phyloP scores from a whole-genome alignment of 345 rosid species.

The Citrus australasica region DNA sequence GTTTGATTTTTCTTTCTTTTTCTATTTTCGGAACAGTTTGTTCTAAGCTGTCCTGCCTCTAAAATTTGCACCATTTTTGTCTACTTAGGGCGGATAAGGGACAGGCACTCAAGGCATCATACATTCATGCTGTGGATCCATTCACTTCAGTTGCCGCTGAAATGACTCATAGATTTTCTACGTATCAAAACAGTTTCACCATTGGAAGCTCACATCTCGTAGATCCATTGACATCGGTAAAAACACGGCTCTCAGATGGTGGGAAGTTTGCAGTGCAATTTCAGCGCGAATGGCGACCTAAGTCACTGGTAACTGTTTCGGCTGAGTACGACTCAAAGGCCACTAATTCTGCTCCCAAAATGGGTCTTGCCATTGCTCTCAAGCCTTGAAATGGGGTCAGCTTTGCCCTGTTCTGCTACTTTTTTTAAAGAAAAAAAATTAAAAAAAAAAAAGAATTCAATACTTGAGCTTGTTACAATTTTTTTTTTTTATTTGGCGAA shows the following conservation, averaged over 20 bases:
- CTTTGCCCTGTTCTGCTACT: not conserved
- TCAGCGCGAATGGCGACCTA: constrained; percentile 82
- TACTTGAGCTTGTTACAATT: not conserved
- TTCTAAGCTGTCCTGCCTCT: not conserved
- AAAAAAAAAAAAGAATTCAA: not conserved
- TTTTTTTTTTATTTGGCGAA: constrained; percentile 3
- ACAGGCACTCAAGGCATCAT: constrained; percentile 64
- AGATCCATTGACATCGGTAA: constrained; percentile 54
- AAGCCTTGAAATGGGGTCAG: constrained; percentile 45
- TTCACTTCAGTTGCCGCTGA: constrained; percentile 64
- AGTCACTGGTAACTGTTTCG: constrained; percentile 60
- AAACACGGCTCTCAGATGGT: constrained; percentile 50
- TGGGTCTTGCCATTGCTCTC: constrained; percentile 74
- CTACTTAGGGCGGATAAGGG: constrained; percentile 66
- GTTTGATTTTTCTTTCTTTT: not conserved
- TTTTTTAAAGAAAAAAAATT: not conserved
- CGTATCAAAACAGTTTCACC: constrained; percentile 49
- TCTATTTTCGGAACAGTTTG: not conserved
- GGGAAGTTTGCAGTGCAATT: constrained; percentile 62
- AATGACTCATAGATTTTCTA: constrained; percentile 66
- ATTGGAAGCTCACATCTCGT: constrained; percentile 59
- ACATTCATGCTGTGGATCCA: constrained; percentile 55
- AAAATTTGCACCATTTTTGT: constrained; percentile 5
- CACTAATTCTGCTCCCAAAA: constrained; percentile 48
- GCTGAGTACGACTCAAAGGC: constrained; percentile 68